Percentiles rank a stretch among this genome's conserved stretches.
phyloP scores from a whole-genome alignment of 2,329 filamentous ascomycete genomes.

The Alternaria arborescens region DNA sequence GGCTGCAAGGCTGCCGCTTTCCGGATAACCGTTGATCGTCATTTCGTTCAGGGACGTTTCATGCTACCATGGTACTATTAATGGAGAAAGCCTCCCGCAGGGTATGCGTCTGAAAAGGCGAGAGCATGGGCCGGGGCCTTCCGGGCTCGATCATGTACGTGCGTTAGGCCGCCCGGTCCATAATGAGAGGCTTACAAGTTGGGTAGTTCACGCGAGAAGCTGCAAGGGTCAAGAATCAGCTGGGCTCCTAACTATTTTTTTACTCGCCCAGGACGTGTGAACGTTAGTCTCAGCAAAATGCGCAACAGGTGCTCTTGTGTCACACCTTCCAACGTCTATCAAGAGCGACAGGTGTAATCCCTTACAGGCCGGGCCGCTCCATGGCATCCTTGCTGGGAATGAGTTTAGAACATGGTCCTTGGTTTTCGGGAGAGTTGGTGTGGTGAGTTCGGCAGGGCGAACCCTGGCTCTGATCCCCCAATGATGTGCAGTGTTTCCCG shows the following conservation, averaged over 20 bases:
- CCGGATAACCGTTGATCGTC: constrained; percentile 6
- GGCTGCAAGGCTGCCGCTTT: neutral
- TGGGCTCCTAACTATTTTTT: neutral
- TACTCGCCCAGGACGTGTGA: neutral
- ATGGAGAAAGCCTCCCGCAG: constrained; percentile 5
- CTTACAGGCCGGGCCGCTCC: constrained; percentile 11
- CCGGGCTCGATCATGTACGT: neutral
- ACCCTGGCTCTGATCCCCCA: constrained; percentile 13
- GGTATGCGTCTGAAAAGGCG: constrained; percentile 1
- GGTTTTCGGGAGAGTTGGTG: constrained; percentile 3
- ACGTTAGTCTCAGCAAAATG: neutral
- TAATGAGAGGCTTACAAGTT: neutral
- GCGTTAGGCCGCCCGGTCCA: neutral
- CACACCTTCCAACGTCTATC: neutral
- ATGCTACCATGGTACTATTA: constrained; percentile 9
- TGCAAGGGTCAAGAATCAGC: neutral
- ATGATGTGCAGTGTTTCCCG: constrained; percentile 18
- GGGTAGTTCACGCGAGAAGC: neutral
- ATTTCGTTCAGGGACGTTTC: constrained; percentile 4
- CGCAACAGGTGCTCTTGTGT: neutral
- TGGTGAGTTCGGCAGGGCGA: constrained; percentile 8
- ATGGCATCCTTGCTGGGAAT: constrained; percentile 10
- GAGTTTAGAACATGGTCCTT: neutral
- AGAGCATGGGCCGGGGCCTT: constrained; percentile 1
- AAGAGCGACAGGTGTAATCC: constrained; percentile 1